Evolutionary conservation across 192 early-diverging fungal genomes (phyloP), one percentile per base, ranked within the genome.

Genomic region (Diversispora epigaea): DNA sequence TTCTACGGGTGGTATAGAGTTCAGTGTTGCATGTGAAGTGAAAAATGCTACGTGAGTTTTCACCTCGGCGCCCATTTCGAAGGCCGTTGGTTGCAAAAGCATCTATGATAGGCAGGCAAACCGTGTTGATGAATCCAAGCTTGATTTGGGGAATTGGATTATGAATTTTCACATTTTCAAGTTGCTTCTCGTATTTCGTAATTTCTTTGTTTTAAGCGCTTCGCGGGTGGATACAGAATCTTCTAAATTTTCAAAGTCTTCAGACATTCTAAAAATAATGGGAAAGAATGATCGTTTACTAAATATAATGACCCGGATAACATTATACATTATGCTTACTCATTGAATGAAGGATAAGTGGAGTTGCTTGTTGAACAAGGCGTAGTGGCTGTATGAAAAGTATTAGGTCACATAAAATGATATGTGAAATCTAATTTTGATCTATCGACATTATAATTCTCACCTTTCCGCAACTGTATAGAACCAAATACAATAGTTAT

Each of bases 241-340:
- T 32, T 32, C 25, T 32, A 32, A 32, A 32, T 32, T 32, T 32
- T 32, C 22, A 39, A 21, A 21, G 58, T 61, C 15, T 39, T 61
- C 65, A 66, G 64, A 66, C 64, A 46, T 57, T 58, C 69, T 71
- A 71, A 43, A 71, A 71, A 61, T 66, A 66, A 66, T 46, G 40
- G 12, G 39, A 67, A n/a, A 67, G 65, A 67, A 7, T 67, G 14
- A 19, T 67, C 39, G 8, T 67, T 67, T 67, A 12, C 45, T 67
- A 67, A 45, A 43, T 67, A 66, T 44, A 67, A 67, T 67, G 65
- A 40, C 65, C 40, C 65, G 45, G 65, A 32, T 32, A 32, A 32
- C 25, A 1, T 32, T 32, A 32, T 32, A 43, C 10, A 41, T 43
- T 10, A 9, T 41, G 10, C 58, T 61, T 61, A 61, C 58, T 39